Base-by-base conservation (phyloP, 2,329 filamentous ascomycete species). In the Venturiaceae sp. region DNA sequence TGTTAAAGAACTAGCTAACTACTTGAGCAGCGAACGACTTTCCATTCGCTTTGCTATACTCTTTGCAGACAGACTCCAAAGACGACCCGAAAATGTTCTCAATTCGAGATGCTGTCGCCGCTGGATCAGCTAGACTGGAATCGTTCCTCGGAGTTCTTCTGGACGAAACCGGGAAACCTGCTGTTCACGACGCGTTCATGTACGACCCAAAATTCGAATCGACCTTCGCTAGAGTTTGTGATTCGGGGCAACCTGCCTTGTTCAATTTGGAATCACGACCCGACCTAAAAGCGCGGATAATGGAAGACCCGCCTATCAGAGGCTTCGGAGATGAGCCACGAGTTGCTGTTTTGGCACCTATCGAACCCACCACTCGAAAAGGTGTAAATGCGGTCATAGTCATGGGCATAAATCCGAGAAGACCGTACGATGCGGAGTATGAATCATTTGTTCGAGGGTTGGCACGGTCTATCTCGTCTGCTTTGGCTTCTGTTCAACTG, bases 371-470 rank as follows among this genome's bases (percentile, higher is more conserved):
- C 19, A 47, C 55, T 5, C 23, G 28, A 13, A 7, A 47, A 46
- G 56, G 46, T 21, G 47, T 58, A 9, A 39, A 21, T 26, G 56
- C 56, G 1, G 87, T 88, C 64, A 76, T 88, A n/a, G 77, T 88
- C 5, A 77, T 88, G 68, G 86, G 84, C 9, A 73, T 83, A 7
- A 88, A 88, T 66, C 83, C 85, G 1, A 75, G 83, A 33, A 77
- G 85, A 36, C 84, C 83, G 0, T 87, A 84, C 62, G 83, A 88
- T 63, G 79, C 82, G 16, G 84, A 87, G 61, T 88, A 87, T 64
- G 77, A 80, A 59, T 73, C 87, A 2, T 88, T 87, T 63, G 77
- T 87, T 39, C 80, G 83, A 87, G 41, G 39, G 8, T 30, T 57
- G 13, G 14, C 55, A 23, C 39, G 55, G 3, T 30, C 41, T 8